Evolutionary conservation across 2,329 filamentous ascomycete genomes (phyloP).

Genomic region (Neonectria coccinea): DNA sequence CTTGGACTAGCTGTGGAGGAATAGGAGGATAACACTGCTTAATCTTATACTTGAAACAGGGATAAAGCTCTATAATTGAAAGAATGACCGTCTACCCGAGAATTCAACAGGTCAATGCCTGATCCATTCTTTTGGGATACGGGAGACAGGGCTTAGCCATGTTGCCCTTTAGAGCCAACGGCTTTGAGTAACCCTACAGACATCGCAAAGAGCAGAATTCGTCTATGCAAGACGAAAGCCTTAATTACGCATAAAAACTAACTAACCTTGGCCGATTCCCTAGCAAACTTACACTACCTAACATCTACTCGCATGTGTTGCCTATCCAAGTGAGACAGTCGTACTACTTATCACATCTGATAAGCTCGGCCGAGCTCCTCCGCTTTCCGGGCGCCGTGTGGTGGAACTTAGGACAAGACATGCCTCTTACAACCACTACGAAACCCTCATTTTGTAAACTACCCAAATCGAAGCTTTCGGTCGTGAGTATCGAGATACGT

Average conservation of each 20-base stretch:
- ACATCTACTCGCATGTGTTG: neutral
- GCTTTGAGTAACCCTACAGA: too few species aligned
- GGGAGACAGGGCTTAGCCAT: too few species aligned
- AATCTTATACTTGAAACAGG: neutral
- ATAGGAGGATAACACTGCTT: neutral
- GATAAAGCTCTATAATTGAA: too few species aligned
- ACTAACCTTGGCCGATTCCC: neutral
- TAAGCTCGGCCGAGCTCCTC: conserved; percentile 25
- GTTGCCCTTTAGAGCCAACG: too few species aligned
- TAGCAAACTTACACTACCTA: neutral
- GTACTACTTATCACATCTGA: conserved; percentile 13
- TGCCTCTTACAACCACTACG: neutral
- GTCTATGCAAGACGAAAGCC: neutral
- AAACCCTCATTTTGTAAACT: neutral
- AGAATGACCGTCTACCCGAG: neutral
- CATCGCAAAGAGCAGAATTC: too few species aligned
- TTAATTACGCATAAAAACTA: neutral
- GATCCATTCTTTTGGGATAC: too few species aligned
- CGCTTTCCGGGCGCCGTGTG: conserved; percentile 11
- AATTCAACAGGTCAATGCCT: too few species aligned
- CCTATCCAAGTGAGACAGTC: neutral
- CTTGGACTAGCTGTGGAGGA: neutral
- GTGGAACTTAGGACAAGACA: neutral
- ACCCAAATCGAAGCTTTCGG: neutral
- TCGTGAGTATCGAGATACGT: neutral